Base-by-base conservation (phyloP, 805 yeast species). In the Ogataea saltuana region DNA sequence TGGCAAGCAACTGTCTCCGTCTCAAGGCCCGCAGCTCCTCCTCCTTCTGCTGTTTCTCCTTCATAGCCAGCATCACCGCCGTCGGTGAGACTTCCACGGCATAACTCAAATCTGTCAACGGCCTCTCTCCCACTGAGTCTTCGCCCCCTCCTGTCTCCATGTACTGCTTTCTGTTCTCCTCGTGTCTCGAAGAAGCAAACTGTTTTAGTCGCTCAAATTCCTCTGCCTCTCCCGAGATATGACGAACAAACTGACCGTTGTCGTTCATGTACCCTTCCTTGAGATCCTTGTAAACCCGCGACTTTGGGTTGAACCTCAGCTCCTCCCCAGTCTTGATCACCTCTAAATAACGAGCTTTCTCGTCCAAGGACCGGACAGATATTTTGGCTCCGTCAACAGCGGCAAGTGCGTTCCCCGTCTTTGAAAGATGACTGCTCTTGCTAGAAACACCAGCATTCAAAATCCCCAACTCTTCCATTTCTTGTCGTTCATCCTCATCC, bases 301-400 rank as follows among this genome's bases (percentile, higher is more conserved):
- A 71, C 54, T 72, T 77, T 1, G 84, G 82, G 54, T 80, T 80
- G 53, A 75, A 76, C 17, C 71, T 69, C 6, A 75, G 61, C 31
- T 70, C 74, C 20, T 64, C 61, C 6, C 66, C 70, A 1, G 72
- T 58, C 48, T 71, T 67, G 9, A 77, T 64, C 33, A 81, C 72
- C 57, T 78, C 67, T 54, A 78, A 56, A 69, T 88, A 79, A 49
- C 78, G 63, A n/a, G 96, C 95, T 29, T 79, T 79, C 56, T 88
- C 96, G 48, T 81, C 85, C 41, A 90, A 60, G 23, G 85, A 78
- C 37, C 96, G 65, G 0, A 85, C 73, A 7, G 76, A 61, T 40
- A 66, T 68, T 58, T 60, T 74, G 4, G 43, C 37, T 2, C 45
- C 53, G 12, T 55, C 48, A 16, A 39, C 48, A 11, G 47, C 42